These are phyloP conservation scores for Ophiostoma sp. DNA, from an alignment of 2,329 filamentous ascomycete species.

Conservation along the genomic window DNA sequence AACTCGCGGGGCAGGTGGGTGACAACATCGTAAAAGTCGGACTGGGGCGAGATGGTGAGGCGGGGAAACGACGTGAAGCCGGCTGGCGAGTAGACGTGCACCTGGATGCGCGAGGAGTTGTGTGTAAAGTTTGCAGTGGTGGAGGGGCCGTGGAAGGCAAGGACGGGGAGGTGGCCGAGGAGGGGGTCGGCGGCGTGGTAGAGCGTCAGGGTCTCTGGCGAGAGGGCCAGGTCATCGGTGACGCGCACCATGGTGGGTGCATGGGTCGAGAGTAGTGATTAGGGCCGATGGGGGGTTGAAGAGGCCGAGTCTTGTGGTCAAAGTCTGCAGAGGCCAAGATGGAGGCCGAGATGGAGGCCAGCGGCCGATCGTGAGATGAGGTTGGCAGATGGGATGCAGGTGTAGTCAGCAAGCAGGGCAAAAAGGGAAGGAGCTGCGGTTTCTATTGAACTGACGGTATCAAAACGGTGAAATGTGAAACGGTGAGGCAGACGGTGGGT, in stretches of 20 bases:
- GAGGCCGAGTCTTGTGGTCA: neutral
- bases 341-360: neutral
- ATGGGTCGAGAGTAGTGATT: neutral
- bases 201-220: slow-evolving; percentile 74
- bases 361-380: slow-evolving; percentile 5
- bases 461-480: neutral
- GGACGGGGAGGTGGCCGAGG: slow-evolving; percentile 71
- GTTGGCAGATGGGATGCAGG: neutral
- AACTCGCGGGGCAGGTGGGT: slow-evolving; percentile 85
- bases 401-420: slow-evolving; percentile 1
- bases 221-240: slow-evolving; percentile 70
- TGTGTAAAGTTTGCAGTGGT: slow-evolving; percentile 80
- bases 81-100: slow-evolving; percentile 84
- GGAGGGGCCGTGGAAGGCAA: slow-evolving; percentile 89
- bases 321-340: neutral
- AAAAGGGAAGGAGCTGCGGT: neutral
- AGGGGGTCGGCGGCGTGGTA: slow-evolving; percentile 85
- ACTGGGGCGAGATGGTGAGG: slow-evolving; percentile 88
- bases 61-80: slow-evolving; percentile 86
- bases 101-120: slow-evolving; percentile 89
- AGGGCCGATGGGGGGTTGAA: neutral
- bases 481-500: neutral
- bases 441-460: neutral
- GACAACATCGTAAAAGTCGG: slow-evolving; percentile 84
- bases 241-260: slow-evolving; percentile 69